phyloP scores from a whole-genome alignment of 805 yeast genomes.

The Wickerhamiella kazuoi region DNA sequence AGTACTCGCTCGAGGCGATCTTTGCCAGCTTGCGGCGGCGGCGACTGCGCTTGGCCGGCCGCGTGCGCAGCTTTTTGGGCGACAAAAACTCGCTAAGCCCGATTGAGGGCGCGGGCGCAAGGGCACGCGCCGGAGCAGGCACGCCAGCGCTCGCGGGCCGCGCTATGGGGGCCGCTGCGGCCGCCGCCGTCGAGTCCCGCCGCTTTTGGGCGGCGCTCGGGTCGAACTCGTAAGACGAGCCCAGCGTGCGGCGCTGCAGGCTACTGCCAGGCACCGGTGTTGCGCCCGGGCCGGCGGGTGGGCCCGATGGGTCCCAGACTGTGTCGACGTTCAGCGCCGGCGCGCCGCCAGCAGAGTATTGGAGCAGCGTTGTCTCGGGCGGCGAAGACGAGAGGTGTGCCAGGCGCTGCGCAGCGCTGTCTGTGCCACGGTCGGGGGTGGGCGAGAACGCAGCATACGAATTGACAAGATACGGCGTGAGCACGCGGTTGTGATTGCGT shows the following conservation, averaged over 20 bases:
- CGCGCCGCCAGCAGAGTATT: neutral
- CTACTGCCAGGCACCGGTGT: too few species aligned
- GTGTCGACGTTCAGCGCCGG: neutral
- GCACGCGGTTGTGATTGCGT: neutral
- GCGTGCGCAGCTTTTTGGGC: neutral
- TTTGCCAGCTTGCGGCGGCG: neutral
- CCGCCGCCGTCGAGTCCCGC: too few species aligned
- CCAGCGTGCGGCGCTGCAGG: neutral
- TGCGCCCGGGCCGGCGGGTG: neutral
- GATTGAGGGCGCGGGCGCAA: too few species aligned
- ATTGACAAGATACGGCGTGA: neutral
- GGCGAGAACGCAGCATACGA: neutral
- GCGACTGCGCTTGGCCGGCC: neutral
- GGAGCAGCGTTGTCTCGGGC: neutral
- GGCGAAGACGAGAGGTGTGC: neutral
- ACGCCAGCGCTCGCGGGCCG: too few species aligned
- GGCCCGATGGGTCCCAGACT: neutral
- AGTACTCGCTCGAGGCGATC: slow-evolving; percentile 2
- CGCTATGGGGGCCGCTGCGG: too few species aligned
- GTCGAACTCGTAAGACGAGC: neutral
- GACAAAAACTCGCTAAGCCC: neutral
- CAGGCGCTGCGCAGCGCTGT: neutral
- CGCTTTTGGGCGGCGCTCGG: neutral
- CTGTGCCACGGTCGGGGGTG: neutral
- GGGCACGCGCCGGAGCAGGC: too few species aligned